These are phyloP conservation scores for Phyllosticta ampelicida DNA, from an alignment of 2,329 filamentous ascomycete genomes.

Conservation along the genomic window DNA sequence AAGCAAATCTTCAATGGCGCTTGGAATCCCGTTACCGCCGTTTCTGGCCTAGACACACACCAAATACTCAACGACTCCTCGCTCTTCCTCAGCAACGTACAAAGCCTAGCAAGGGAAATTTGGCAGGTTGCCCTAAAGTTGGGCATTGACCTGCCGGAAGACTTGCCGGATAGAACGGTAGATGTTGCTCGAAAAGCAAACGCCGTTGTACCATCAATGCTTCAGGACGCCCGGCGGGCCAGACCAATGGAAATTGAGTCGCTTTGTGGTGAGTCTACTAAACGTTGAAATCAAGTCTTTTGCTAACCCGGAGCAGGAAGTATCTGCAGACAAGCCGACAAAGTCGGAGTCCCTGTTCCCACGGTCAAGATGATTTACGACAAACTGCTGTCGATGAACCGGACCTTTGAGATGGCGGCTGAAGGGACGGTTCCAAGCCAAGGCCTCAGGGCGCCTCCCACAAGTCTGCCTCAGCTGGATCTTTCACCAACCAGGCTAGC, in stretches of 20 bases:
- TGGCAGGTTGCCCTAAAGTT: slow-evolving; percentile 13
- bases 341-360: slow-evolving; percentile 3
- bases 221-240: slow-evolving; percentile 15
- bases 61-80: slow-evolving; percentile 12
- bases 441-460: background rate
- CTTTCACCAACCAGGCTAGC: background rate
- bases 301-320: background rate
- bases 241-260: slow-evolving; percentile 16
- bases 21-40: slow-evolving; percentile 15
- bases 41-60: slow-evolving; percentile 15
- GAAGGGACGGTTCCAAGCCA: background rate
- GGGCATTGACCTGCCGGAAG: slow-evolving; percentile 11
- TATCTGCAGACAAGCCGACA: slow-evolving; percentile 2
- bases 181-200: slow-evolving; percentile 12
- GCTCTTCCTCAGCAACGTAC: slow-evolving; percentile 11
- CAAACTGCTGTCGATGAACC: slow-evolving; percentile 6
- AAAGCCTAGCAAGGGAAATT: slow-evolving; percentile 14
- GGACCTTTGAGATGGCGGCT: background rate
- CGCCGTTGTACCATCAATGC: slow-evolving; percentile 15
- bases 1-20: slow-evolving; percentile 17
- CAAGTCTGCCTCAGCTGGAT: background rate
- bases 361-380: slow-evolving; percentile 8
- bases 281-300: background rate
- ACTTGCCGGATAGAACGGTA: slow-evolving; percentile 12
- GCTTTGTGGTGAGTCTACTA: slow-evolving; percentile 13